Percentiles rank a stretch among this genome's conserved stretches.
Conservation (phyloP, 108 stramenopile genomes). For the Chaetoceros muelleri region DNA sequence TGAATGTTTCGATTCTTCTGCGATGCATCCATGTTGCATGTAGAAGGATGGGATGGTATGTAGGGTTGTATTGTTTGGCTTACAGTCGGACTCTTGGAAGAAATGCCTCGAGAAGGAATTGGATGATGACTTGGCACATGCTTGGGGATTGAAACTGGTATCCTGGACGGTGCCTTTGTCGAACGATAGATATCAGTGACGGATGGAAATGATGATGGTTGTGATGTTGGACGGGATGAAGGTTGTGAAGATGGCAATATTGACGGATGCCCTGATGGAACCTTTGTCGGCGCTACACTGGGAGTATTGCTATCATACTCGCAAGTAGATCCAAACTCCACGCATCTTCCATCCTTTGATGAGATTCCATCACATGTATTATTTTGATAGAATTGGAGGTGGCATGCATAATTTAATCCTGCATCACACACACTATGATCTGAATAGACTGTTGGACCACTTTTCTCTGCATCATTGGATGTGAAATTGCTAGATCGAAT, state of each 20-base stretch:
- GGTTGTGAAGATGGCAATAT: background rate
- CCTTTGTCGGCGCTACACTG: background rate
- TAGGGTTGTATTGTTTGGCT: background rate
- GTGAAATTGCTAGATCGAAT: background rate
- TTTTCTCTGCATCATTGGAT: background rate
- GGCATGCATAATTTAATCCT: background rate
- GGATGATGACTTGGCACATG: too few relatives aligned
- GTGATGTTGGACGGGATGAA: background rate
- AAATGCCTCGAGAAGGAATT: too few relatives aligned
- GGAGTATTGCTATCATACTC: background rate
- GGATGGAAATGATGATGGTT: background rate
- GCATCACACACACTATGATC: background rate
- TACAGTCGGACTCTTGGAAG: too few relatives aligned
- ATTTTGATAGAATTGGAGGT: background rate
- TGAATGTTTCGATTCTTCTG: too few relatives aligned
- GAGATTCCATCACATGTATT: background rate
- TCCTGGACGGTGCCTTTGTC: background rate
- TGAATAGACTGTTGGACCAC: background rate
- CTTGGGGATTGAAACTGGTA: background rate
- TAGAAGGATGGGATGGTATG: background rate
- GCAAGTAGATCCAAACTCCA: background rate
- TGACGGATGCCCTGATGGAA: background rate
- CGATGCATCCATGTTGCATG: background rate
- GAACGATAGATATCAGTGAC: background rate
- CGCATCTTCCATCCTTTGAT: background rate